phyloP scores from a whole-genome alignment of 1,284 basidiomycete genomes.

The Athelia psychrophila region DNA sequence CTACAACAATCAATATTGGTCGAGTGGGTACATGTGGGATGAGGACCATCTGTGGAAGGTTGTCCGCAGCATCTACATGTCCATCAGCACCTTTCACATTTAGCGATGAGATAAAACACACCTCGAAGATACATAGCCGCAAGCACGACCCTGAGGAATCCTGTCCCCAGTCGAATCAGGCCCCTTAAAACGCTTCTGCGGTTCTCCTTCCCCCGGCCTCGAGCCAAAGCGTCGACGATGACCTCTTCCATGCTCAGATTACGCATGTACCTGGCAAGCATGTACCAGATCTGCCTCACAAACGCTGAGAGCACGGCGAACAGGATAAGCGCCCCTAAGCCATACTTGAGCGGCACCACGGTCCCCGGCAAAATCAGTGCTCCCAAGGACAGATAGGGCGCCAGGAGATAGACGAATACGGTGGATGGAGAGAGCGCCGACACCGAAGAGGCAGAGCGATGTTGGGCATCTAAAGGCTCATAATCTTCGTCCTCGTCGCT shows the following conservation, averaged over 20 bases:
- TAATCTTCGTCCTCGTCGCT: constrained; percentile 49
- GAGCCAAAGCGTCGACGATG: constrained; percentile 57
- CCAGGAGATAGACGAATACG: constrained; percentile 66
- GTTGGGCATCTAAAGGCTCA: not conserved
- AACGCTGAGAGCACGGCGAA: constrained; percentile 59
- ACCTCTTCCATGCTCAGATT: constrained; percentile 63
- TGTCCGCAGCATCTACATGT: constrained; percentile 47
- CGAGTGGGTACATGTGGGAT: constrained; percentile 23
- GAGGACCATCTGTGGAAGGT: constrained; percentile 32
- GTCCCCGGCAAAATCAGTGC: constrained; percentile 55
- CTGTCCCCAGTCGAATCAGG: constrained; percentile 39
- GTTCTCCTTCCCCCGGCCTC: constrained; percentile 45
- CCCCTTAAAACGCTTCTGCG: constrained; percentile 37
- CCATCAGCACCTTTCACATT: constrained; percentile 5
- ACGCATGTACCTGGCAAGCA: constrained; percentile 66
- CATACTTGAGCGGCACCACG: constrained; percentile 43
- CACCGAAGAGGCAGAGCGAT: constrained; percentile 23
- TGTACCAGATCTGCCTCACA: constrained; percentile 68
- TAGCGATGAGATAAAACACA: constrained; percentile 30
- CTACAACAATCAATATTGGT: constrained; percentile 30
- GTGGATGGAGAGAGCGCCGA: constrained; percentile 53
- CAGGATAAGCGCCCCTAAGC: constrained; percentile 47
- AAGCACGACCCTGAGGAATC: constrained; percentile 44
- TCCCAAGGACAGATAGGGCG: constrained; percentile 67
- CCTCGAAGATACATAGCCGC: constrained; percentile 63